phyloP scores from a whole-genome alignment of 164 flowering plant species.

The Magnolia officinalis region DNA sequence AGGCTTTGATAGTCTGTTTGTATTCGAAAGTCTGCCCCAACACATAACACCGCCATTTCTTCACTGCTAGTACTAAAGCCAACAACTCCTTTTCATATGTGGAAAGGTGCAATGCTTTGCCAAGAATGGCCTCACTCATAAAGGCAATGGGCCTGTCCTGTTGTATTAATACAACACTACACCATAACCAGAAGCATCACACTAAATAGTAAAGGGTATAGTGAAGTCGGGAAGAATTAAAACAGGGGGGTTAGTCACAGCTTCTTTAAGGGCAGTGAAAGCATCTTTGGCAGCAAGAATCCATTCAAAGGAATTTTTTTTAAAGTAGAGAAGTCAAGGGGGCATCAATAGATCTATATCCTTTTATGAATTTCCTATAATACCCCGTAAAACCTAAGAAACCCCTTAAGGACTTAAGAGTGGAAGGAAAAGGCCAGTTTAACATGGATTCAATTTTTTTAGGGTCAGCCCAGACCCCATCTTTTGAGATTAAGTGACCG shows the following conservation, averaged over 20 bases:
- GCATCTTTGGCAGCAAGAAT: neutral
- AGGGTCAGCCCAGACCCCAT: neutral
- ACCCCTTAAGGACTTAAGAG: neutral
- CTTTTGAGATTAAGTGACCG: neutral
- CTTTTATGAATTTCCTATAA: neutral
- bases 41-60: neutral
- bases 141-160: neutral
- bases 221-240: neutral
- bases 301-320: neutral
- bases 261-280: neutral
- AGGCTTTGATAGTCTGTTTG: neutral
- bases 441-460: neutral
- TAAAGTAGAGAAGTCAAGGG: neutral
- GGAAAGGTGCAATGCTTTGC: neutral
- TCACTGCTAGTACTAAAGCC: neutral
- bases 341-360: neutral
- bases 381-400: neutral
- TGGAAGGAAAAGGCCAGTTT: neutral
- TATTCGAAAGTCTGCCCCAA: neutral
- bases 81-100: neutral
- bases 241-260: neutral
- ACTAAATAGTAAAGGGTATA: neutral
- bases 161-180: neutral
- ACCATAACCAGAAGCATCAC: neutral
- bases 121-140: neutral